These are phyloP conservation scores for Coemansia sp. DNA, from an alignment of 192 early-diverging fungal species.

Conservation along the genomic window DNA sequence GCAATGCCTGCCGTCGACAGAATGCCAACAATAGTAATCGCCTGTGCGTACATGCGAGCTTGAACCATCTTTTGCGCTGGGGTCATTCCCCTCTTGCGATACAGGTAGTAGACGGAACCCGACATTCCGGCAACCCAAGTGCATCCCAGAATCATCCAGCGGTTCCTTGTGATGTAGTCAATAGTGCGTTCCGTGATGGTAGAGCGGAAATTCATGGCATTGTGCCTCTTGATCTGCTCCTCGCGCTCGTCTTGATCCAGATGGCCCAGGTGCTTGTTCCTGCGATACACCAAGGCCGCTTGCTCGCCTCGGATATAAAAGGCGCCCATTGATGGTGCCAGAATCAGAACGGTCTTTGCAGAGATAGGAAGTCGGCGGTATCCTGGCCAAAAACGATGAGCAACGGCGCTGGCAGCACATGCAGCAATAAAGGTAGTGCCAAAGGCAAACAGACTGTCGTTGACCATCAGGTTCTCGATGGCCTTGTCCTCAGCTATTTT, in stretches of 20 bases:
- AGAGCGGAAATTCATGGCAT: conserved; percentile 13
- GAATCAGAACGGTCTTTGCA: conserved; percentile 51
- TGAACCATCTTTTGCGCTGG: conserved; percentile 67
- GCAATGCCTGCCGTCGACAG: conserved; percentile 62
- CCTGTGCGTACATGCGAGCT: conserved; percentile 74
- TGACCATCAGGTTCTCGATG: conserved; percentile 30
- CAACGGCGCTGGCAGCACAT: conserved; percentile 29
- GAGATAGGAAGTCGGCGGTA: conserved; percentile 50
- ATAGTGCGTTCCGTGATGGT: conserved; percentile 17
- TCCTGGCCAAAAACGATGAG: conserved; percentile 27
- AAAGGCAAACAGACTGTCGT: conserved; percentile 45
- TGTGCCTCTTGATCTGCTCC: conserved; percentile 2
- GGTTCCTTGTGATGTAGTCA: conserved; percentile 40
- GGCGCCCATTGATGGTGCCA: conserved; percentile 46
- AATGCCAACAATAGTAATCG: conserved; percentile 62
- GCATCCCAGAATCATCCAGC: conserved; percentile 54
- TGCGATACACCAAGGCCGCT: conserved; percentile 35
- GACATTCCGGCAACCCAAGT: conserved; percentile 55
- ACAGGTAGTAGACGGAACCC: conserved; percentile 38
- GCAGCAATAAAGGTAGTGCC: conserved; percentile 30
- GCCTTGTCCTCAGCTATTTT: conserved; percentile 26
- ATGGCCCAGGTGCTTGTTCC: conserved; percentile 29
- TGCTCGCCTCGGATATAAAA: conserved; percentile 55
- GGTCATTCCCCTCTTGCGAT: conserved; percentile 56
- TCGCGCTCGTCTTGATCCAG: conserved; percentile 36